Percentiles rank a stretch among this genome's conserved stretches.
Conservation (phyloP, 2,329 filamentous ascomycete genomes). For the Penicillium concentricum region DNA sequence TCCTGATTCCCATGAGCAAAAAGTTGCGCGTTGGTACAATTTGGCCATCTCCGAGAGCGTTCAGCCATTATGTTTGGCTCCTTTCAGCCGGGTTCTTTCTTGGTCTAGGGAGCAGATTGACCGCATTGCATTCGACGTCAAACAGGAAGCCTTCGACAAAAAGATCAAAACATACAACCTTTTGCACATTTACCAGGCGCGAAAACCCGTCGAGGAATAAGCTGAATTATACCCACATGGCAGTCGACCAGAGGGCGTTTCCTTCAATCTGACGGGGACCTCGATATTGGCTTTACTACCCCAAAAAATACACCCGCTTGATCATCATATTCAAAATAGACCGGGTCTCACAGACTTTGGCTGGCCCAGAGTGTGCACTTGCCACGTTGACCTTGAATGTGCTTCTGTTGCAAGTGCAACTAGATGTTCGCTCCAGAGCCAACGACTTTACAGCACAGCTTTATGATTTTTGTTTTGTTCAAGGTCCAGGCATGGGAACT, state of each 20-base stretch:
- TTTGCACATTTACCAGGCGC: conserved; percentile 46
- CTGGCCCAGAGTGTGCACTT: conserved; percentile 8
- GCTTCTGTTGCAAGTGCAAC: background rate
- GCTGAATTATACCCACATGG: background rate
- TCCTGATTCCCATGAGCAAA: conserved; percentile 60
- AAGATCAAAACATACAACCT: conserved; percentile 68
- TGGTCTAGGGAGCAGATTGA: conserved; percentile 64
- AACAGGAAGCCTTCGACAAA: conserved; percentile 66
- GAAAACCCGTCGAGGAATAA: conserved; percentile 33
- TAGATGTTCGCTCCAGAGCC: background rate
- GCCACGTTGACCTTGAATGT: background rate
- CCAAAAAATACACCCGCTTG: background rate
- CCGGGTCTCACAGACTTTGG: conserved; percentile 1
- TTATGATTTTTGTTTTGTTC: background rate
- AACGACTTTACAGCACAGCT: background rate
- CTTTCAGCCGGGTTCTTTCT: conserved; percentile 64
- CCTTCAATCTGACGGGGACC: background rate
- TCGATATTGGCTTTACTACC: background rate
- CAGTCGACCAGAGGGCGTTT: background rate
- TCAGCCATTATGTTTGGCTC: conserved; percentile 69
- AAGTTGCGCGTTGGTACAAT: conserved; percentile 81
- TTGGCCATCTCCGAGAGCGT: conserved; percentile 71
- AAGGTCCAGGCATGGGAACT: background rate
- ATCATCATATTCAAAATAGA: background rate
- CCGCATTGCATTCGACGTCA: conserved; percentile 61